phyloP scores from a whole-genome alignment of 495 filamentous ascomycete genomes.

The Penicillium psychrofluorescens region DNA sequence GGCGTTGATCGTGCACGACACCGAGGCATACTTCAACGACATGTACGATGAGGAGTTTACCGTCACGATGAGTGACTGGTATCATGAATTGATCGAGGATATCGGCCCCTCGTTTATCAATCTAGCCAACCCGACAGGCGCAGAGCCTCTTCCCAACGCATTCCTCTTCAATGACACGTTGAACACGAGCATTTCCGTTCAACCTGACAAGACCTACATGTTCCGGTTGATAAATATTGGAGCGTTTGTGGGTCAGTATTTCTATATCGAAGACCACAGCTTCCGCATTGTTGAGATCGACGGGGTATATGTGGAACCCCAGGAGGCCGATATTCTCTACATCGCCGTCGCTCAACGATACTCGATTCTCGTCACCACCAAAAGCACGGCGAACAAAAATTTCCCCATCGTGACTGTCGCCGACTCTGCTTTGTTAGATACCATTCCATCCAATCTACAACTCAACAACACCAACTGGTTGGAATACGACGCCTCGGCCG shows the following conservation, averaged over 20 bases:
- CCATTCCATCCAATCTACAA: constrained; percentile 28
- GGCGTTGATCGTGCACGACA: constrained; percentile 65
- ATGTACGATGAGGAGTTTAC: constrained; percentile 62
- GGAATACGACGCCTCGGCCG: constrained; percentile 54
- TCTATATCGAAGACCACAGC: constrained; percentile 70
- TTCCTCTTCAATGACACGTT: constrained; percentile 52
- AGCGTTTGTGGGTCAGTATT: constrained; percentile 67
- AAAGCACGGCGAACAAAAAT: constrained; percentile 55
- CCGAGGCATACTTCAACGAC: constrained; percentile 48
- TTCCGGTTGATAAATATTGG: constrained; percentile 71
- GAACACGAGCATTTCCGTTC: constrained; percentile 49
- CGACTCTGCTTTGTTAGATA: constrained; percentile 26
- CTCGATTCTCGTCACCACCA: constrained; percentile 59
- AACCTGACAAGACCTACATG: constrained; percentile 73
- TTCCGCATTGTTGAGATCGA: constrained; percentile 52
- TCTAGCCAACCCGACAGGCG: constrained; percentile 43
- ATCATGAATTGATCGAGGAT: constrained; percentile 39
- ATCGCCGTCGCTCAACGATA: constrained; percentile 65
- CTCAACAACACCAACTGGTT: constrained; percentile 77
- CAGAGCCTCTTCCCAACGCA: constrained; percentile 45
- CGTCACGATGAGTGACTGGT: constrained; percentile 62
- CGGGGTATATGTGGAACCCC: constrained; percentile 47
- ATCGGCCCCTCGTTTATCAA: constrained; percentile 40
- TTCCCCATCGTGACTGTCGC: constrained; percentile 51
- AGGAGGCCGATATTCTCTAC: constrained; percentile 55